Base-by-base conservation (phyloP, 768 basidiomycete genomes). In the Boletus patriciae region DNA sequence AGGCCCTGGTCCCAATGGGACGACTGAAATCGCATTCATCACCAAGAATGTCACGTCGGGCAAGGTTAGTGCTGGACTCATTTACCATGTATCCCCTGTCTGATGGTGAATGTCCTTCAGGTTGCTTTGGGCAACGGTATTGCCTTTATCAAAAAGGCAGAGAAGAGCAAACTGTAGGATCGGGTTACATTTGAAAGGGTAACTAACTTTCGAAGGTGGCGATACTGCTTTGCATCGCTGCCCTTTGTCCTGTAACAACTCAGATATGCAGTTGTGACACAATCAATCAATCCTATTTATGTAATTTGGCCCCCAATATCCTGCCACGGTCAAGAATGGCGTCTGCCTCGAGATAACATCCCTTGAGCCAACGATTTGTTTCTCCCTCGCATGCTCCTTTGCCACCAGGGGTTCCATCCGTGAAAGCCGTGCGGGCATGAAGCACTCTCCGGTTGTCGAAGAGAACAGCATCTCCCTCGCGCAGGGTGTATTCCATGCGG, bases 401-500 rank as follows among this genome's bases (percentile, higher is more conserved):
- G 6, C 65, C 75, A 16, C 67, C 71, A 50, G 63, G 66, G 27
- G 56, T 23, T 45, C 46, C 57, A 36, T 80, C 76, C n/a, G 64
- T 52, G 66, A 98, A 98, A 13, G 85, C 87, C 1, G 86, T 89
- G 23, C 96, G 77, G 0, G 90, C 93, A 70, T 99, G 96, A 57
- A 98, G 70, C 4, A 96, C 84, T 16, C 96, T 78, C 25, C 94
- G 78, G 65, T 98, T 99, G 67, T 98, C 95, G 62, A 99, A 99
- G 11, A 96, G 49, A 19, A 90, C 93, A 6, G 87, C 86, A 58
- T 96, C 92, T 31, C 93, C 92, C 72, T 94, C 92, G 31, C 74
- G 70, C 43, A 98, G 74, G 46, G 82, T 84, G 71, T 91, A 87
- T 60, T 82, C 70, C 57, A 81, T 88, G 41, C 77, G 78, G 25